Evolutionary conservation across 2,329 filamentous ascomycete genomes (phyloP), one percentile per base, ranked within the genome.

Genomic region (Hymenoscyphus salicellus): DNA sequence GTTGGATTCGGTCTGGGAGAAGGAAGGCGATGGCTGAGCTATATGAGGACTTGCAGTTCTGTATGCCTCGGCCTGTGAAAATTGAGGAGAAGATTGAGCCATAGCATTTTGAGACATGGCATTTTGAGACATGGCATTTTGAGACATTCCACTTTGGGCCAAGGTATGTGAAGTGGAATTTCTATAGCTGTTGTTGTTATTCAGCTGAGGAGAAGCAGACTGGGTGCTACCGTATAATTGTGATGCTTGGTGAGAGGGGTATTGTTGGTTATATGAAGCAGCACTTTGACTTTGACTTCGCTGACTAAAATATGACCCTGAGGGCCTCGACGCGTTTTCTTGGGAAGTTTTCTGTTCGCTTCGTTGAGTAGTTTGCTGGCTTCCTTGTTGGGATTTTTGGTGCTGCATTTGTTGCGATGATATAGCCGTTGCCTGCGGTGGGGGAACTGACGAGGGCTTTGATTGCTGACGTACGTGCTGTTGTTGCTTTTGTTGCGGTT

Each of bases 11-110:
- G 69, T 62, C 33, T 73, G 72, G 26, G 70, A 68, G 61, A 72
- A 74, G 1, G 71, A 70, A 7, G 73, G 70, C 3, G 73, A 72
- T 11, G 72, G 64, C 32, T 75, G 72, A 20, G 72, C 46, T 26
- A 74, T 68, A 33, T 74, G 73, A 32, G 72, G 72, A 65, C 70
- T 73, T n/a, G 72, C 65, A 28, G 73, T 72, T 58, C 73, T 67
- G 57, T 73, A 75, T 17, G 70, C 61, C 55, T 75, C 72, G 32
- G 68, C 63, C 55, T 72, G 71, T 23, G 72, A 66, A 28, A 74
- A 75, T 62, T 73, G 71, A 33, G 72, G 71, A 30, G 71, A 72
- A 49, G 72, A 62, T 63, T 74, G 72, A 17, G 70, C 63, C 38
- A 74, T n/a, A n/a, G n/a, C n/a, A n/a, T n/a, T n/a, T n/a, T n/a